Evolutionary conservation across 192 early-diverging fungal genomes (phyloP), one percentile per base, ranked within the genome.

Genomic region (Backusella westeae): DNA sequence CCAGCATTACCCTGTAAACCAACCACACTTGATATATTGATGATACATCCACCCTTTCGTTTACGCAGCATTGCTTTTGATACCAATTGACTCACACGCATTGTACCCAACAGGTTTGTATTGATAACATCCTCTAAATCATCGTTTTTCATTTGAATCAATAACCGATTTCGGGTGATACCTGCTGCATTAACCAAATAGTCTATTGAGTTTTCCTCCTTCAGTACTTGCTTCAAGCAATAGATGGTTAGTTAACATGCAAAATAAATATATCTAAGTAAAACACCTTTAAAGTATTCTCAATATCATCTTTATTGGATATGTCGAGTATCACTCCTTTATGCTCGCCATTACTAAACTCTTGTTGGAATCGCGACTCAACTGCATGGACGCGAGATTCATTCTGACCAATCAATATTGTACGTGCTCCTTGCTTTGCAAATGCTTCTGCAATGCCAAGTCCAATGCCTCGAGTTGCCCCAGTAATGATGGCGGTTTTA

Each of bases 21-120:
- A 38, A 94, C 84, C 2, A 94, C 89, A 72, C 94, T 95, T 4
- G 94, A 86, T 32, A 98, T 87, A 80, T 97, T 97, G 84, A 98
- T 87, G 71, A 98, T 95, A 56, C 84, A 87, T 1, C 92, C 92
- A 72, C 91, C 92, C 80, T 82, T 73, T 70, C 77, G 77, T 23
- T 82, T 81, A 68, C 85, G 67, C 26, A 93, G 70, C 91, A 94
- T 91, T 17, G 76, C 71, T 63, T 89, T 91, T 19, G 85, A 80
- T 2, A 90, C 67, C 32, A 83, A 77, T 69, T 87, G 85, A 44
- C 85, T 84, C 70, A 92, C 49, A 75, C 77, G 68, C 42, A 96
- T 95, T 19, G 91, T 88, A 15, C 93, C 91, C 52, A 93, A 67
- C 9, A 96, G 77, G 44, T 96, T 95, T 46, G 85, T 89, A 14